Evolutionary conservation across 306 rosid species (phyloP).

Genomic region (Cucurbita argyrosperma): DNA sequence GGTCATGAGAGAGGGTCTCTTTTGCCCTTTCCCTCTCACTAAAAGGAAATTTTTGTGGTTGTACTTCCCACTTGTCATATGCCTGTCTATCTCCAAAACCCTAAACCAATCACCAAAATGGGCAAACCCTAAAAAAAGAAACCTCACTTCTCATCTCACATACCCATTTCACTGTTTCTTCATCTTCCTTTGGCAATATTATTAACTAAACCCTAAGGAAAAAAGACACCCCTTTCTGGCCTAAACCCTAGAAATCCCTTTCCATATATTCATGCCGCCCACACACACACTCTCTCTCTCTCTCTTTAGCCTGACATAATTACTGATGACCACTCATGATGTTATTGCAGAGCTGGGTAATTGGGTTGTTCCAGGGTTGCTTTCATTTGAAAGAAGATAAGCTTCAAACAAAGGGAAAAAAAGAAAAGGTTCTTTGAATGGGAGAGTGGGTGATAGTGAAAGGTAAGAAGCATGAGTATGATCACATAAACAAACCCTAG

Average conservation of each 20-base stretch:
- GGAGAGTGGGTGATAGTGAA: not conserved
- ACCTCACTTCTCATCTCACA: not conserved
- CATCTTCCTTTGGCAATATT: not conserved
- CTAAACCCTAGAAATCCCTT: slow-evolving; percentile 15
- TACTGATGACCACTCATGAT: not conserved
- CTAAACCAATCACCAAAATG: slow-evolving; percentile 31
- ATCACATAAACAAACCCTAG: not conserved
- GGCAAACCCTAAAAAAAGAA: not conserved
- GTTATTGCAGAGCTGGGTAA: not conserved
- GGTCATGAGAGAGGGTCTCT: too few relatives aligned
- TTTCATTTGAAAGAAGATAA: not conserved
- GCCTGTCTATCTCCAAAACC: not conserved
- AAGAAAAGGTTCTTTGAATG: not conserved
- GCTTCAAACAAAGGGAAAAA: not conserved
- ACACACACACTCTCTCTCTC: not conserved
- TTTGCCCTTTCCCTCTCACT: too few relatives aligned
- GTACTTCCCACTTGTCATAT: too few relatives aligned
- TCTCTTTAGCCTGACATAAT: not conserved
- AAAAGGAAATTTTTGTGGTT: too few relatives aligned
- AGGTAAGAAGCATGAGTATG: not conserved
- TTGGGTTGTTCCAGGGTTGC: slow-evolving; percentile 6
- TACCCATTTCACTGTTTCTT: not conserved
- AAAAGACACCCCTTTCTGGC: not conserved
- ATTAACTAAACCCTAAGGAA: not conserved
- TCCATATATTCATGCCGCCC: slow-evolving; percentile 74